These are phyloP conservation scores for Urochloa ruziziensis DNA, from an alignment of 176 grass and related monocot species.

Conservation along the genomic window DNA sequence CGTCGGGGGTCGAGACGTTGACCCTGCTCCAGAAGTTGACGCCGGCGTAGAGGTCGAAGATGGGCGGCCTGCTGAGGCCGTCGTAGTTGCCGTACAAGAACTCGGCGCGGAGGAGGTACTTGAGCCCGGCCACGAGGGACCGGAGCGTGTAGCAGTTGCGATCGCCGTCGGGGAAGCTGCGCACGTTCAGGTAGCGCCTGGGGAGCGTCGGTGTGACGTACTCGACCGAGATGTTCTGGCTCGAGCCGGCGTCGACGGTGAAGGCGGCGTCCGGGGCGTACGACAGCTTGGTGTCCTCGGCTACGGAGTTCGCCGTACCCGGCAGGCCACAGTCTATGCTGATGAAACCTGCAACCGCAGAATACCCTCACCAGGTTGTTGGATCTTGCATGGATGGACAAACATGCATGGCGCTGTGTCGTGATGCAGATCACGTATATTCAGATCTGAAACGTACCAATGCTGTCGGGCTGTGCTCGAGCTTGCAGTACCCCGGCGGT, in stretches of 20 bases:
- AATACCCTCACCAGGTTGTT: not conserved
- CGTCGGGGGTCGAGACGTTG: not conserved
- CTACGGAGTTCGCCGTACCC: constrained; percentile 24
- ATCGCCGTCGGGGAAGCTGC: constrained; percentile 48
- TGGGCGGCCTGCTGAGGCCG: constrained; percentile 10
- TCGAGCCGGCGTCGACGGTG: constrained; percentile 42
- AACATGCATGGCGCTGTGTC: too few relatives aligned
- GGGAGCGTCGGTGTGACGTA: not conserved
- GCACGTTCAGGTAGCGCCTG: not conserved
- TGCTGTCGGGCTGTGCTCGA: constrained; percentile 22
- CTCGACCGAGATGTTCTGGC: constrained; percentile 34
- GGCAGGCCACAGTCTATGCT: constrained; percentile 58
- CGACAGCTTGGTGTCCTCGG: constrained; percentile 22
- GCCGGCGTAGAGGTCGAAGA: constrained; percentile 41
- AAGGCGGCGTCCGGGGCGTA: constrained; percentile 35
- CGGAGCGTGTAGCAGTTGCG: constrained; percentile 52
- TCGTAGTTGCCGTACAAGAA: constrained; percentile 65
- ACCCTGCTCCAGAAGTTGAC: constrained; percentile 43
- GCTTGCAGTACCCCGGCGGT: not conserved
- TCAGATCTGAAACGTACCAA: not conserved
- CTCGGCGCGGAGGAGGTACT: constrained; percentile 49
- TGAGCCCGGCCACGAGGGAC: constrained; percentile 1
- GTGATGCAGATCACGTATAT: not conserved
- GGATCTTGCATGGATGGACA: not conserved
- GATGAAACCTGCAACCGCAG: constrained; percentile 41